These are phyloP conservation scores for Silene conica DNA, from an alignment of 148 eudicot genomes.

Conservation along the genomic window DNA sequence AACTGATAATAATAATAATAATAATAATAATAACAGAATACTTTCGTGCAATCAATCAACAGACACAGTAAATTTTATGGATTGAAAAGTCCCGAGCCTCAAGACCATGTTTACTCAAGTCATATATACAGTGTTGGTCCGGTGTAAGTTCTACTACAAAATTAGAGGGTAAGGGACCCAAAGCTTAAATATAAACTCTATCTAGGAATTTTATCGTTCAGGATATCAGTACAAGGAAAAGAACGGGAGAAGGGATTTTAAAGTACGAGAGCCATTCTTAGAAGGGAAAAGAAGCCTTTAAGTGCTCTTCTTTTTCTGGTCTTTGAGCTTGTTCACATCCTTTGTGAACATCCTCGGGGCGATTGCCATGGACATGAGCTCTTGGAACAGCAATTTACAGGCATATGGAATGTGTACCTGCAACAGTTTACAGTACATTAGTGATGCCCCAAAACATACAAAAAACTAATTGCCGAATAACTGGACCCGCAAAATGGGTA, in stretches of 20 bases:
- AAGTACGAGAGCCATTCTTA: not conserved
- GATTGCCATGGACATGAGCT: conserved; percentile 98
- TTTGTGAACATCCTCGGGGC: conserved; percentile 96
- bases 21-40: not conserved
- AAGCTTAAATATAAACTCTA: not conserved
- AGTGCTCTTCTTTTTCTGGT: conserved; percentile 61
- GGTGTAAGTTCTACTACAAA: not conserved
- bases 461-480: not conserved
- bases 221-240: not conserved
- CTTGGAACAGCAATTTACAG: conserved; percentile 94
- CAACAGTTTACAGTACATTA: conserved; percentile 11
- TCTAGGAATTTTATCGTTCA: not conserved
- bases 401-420: conserved; percentile 97
- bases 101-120: not conserved
- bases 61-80: not conserved
- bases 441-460: not conserved
- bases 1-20: too few species aligned
- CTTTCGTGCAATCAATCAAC: not conserved
- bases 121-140: not conserved
- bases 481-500: not conserved
- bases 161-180: not conserved
- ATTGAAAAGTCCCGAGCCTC: not conserved
- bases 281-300: conserved; percentile 17
- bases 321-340: conserved; percentile 66
- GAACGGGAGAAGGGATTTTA: not conserved